A percentile compares a stretch with the other conserved stretches of the same genome.
phyloP scores from a whole-genome alignment of 345 rosid genomes.

The Boechera stricta region DNA sequence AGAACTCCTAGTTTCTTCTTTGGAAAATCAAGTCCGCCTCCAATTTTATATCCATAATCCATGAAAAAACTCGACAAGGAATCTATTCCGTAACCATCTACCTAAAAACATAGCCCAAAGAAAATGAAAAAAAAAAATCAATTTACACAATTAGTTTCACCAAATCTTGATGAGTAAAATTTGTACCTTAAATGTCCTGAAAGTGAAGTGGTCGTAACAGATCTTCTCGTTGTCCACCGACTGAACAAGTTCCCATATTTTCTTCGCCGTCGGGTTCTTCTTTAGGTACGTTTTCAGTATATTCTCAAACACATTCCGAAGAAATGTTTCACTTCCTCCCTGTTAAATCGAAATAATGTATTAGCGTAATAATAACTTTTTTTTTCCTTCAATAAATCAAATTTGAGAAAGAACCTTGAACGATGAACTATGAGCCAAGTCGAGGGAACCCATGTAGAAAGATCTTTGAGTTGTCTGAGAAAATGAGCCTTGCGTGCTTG shows the following conservation, averaged over 20 bases:
- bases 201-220: conserved; percentile 80
- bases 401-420: conserved; percentile 20
- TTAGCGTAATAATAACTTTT: neutral
- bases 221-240: conserved; percentile 55
- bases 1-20: conserved; percentile 76
- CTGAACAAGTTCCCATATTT: conserved; percentile 65
- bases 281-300: conserved; percentile 63
- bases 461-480: conserved; percentile 9
- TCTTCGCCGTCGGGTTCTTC: conserved; percentile 72
- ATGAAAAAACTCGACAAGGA: conserved; percentile 75
- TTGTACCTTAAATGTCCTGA: conserved; percentile 77
- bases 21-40: conserved; percentile 75
- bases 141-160: neutral
- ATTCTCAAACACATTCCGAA: conserved; percentile 58
- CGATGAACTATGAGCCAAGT: neutral
- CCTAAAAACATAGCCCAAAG: conserved; percentile 39
- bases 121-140: neutral
- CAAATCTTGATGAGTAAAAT: neutral
- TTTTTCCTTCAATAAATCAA: neutral
- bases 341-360: neutral
- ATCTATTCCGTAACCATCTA: conserved; percentile 76
- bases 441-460: conserved; percentile 9
- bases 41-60: conserved; percentile 73
- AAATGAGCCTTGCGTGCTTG: neutral
- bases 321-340: conserved; percentile 59